phyloP scores from a whole-genome alignment of 2,329 filamentous ascomycete species.

The Neofusicoccum umdonicola region DNA sequence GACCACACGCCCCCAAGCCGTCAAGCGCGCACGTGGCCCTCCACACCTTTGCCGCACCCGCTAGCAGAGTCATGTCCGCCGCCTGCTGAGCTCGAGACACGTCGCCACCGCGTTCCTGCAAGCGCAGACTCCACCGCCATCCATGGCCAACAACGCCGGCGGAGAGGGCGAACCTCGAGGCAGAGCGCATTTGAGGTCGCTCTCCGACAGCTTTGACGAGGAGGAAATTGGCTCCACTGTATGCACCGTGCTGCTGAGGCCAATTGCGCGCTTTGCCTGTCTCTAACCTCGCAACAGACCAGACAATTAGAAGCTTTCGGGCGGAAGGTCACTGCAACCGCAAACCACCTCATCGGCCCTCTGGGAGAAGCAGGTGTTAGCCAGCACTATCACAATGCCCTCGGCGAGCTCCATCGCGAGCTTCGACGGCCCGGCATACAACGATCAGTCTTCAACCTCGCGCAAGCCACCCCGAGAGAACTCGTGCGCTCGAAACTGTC shows the following conservation, averaged over 20 bases:
- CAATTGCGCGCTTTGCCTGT: not conserved
- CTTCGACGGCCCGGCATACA: conserved; percentile 80
- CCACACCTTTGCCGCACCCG: not conserved
- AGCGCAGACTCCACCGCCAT: conserved; percentile 2
- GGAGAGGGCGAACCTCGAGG: conserved; percentile 31
- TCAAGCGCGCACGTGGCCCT: not conserved
- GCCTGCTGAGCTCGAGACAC: conserved; percentile 2
- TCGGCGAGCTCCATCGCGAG: conserved; percentile 87
- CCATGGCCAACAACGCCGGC: conserved; percentile 29
- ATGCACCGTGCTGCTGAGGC: not conserved
- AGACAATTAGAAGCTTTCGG: conserved; percentile 89
- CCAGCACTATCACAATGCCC: conserved; percentile 78
- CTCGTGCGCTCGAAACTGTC: conserved; percentile 90
- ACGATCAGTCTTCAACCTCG: conserved; percentile 85
- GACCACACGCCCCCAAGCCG: not conserved
- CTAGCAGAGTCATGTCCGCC: not conserved
- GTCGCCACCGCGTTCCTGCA: not conserved
- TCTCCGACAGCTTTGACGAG: conserved; percentile 9
- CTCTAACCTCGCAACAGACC: conserved; percentile 54
- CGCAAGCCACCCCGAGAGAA: conserved; percentile 88
- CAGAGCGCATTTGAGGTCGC: conserved; percentile 20
- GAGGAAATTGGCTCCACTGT: conserved; percentile 8
- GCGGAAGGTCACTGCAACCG: conserved; percentile 91
- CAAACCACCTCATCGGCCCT: conserved; percentile 78
- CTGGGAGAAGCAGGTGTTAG: conserved; percentile 47